Evolutionary conservation across 306 rosid species (phyloP).

Genomic region (Coriaria nepalensis): DNA sequence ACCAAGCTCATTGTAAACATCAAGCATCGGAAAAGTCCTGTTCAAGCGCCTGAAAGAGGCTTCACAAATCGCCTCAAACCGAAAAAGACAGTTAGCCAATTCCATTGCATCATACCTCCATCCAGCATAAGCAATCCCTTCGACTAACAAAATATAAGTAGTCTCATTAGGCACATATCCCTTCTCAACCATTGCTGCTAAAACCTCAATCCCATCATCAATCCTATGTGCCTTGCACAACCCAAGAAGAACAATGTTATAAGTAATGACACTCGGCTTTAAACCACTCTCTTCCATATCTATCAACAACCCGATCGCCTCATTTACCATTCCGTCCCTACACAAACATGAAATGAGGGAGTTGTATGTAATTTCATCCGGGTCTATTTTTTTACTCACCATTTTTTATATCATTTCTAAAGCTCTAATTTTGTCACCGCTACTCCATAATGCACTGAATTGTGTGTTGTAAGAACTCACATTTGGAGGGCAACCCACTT

Average conservation of each 20-base stretch:
- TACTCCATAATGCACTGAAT: conserved; percentile 65
- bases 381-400: conserved; percentile 44
- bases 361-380: conserved; percentile 67
- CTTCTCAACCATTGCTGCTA: conserved; percentile 47
- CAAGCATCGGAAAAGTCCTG: conserved; percentile 54
- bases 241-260: conserved; percentile 64
- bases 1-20: conserved; percentile 47
- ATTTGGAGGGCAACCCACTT: conserved; percentile 71
- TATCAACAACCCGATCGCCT: conserved; percentile 63
- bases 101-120: conserved; percentile 63
- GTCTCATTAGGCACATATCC: conserved; percentile 66
- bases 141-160: conserved; percentile 43
- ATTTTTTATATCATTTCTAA: conserved; percentile 53
- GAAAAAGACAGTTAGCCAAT: conserved; percentile 44
- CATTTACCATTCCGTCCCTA: conserved; percentile 74
- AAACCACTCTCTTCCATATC: conserved; percentile 48
- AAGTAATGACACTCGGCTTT: conserved; percentile 52
- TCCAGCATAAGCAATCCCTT: conserved; percentile 78
- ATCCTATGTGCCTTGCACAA: conserved; percentile 55
- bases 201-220: conserved; percentile 50
- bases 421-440: conserved; percentile 54
- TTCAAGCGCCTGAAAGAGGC: conserved; percentile 43
- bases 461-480: conserved; percentile 76
- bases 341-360: conserved; percentile 73
- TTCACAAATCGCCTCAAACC: conserved; percentile 37